Percentiles rank a stretch among this genome's conserved stretches.
phyloP scores from a whole-genome alignment of 352 stramenopile genomes.

The Pythium sp. region DNA sequence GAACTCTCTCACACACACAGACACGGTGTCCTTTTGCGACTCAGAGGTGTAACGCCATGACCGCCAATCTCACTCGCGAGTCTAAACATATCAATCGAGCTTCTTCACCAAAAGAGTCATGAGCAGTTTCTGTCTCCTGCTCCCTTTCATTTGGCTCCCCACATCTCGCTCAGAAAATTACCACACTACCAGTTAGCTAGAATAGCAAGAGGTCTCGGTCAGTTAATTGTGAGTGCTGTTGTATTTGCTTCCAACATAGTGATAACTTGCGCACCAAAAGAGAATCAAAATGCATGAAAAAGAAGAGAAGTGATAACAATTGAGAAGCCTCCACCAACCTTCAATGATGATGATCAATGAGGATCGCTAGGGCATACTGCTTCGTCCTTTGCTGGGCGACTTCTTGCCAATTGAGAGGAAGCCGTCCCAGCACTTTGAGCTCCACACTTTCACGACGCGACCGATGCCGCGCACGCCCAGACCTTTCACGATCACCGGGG shows the following conservation, averaged over 20 bases:
- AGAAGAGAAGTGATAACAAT: background rate
- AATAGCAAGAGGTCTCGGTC: background rate
- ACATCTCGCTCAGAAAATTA: too few species aligned
- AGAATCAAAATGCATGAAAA: constrained; percentile 1
- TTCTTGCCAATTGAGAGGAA: constrained; percentile 9
- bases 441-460: constrained; percentile 18
- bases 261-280: background rate
- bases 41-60: background rate
- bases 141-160: background rate
- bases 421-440: constrained; percentile 13
- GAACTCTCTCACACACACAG: background rate
- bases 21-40: too few species aligned
- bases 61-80: background rate
- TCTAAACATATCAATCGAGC: background rate
- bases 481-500: constrained; percentile 52
- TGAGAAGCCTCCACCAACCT: too few species aligned
- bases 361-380: constrained; percentile 12
- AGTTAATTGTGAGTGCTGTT: background rate
- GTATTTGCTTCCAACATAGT: background rate
- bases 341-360: background rate
- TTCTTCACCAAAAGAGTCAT: background rate
- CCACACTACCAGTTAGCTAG: too few species aligned
- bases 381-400: constrained; percentile 7
- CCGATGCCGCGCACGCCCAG: constrained; percentile 43
- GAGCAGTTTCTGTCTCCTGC: background rate